Percentiles rank a stretch among this genome's conserved stretches.
These are phyloP conservation scores for Populus pruinosa DNA, from an alignment of 345 rosid genomes.

Conservation along the genomic window DNA sequence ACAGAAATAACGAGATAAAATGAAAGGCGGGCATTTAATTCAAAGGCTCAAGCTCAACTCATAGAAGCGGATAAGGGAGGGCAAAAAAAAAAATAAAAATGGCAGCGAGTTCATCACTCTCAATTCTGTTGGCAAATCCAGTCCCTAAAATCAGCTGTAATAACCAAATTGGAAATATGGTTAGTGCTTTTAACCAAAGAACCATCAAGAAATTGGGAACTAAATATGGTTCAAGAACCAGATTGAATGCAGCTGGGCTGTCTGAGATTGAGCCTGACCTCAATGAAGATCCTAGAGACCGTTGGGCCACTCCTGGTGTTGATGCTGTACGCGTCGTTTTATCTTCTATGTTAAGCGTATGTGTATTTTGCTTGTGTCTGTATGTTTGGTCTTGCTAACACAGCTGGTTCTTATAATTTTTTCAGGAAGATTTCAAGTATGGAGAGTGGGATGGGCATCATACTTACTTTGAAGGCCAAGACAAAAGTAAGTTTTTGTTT, in stretches of 20 bases:
- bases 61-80: neutral
- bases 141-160: slow-evolving; percentile 38
- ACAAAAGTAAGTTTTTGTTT: slow-evolving; percentile 26
- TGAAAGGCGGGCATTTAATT: slow-evolving; percentile 8
- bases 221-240: slow-evolving; percentile 23
- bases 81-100: slow-evolving; percentile 24
- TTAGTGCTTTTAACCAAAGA: slow-evolving; percentile 11
- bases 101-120: slow-evolving; percentile 40
- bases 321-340: slow-evolving; percentile 38
- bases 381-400: neutral
- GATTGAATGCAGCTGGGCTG: slow-evolving; percentile 47
- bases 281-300: slow-evolving; percentile 75
- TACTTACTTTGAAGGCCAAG: slow-evolving; percentile 64
- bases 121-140: slow-evolving; percentile 41
- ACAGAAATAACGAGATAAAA: neutral
- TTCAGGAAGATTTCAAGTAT: slow-evolving; percentile 73
- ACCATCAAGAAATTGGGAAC: slow-evolving; percentile 16
- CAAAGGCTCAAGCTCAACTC: neutral
- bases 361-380: neutral
- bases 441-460: slow-evolving; percentile 83
- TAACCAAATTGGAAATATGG: slow-evolving; percentile 1
- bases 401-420: neutral
- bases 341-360: neutral
- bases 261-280: slow-evolving; percentile 80
- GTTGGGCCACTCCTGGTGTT: slow-evolving; percentile 58